phyloP scores from a whole-genome alignment of 257 asterid species.

The Gentiana macrophylla region DNA sequence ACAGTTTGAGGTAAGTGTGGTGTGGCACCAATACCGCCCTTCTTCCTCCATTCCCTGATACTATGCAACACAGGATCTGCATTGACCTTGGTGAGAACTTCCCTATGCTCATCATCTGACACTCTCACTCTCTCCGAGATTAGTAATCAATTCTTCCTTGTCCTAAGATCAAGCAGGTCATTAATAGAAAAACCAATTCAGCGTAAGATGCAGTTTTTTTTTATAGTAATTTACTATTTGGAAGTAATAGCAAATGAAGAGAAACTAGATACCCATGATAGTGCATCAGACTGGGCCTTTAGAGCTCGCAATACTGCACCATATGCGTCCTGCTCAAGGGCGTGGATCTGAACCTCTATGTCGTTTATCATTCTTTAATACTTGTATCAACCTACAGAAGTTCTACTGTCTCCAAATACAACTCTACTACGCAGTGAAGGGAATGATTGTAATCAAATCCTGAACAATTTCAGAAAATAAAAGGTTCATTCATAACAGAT shows the following conservation, averaged over 20 bases:
- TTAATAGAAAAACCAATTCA: slow-evolving; percentile 4
- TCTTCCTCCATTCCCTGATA: slow-evolving; percentile 97
- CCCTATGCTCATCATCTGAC: slow-evolving; percentile 96
- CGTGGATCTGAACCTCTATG: slow-evolving; percentile 85
- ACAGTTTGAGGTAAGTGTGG: slow-evolving; percentile 19
- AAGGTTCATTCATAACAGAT: neutral
- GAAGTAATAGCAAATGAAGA: neutral
- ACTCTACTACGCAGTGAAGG: slow-evolving; percentile 32
- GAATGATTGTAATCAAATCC: slow-evolving; percentile 53
- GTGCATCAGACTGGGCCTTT: slow-evolving; percentile 98
- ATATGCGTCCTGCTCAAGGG: slow-evolving; percentile 90
- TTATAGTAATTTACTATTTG: neutral
- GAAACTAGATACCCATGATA: slow-evolving; percentile 67
- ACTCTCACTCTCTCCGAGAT: slow-evolving; percentile 94
- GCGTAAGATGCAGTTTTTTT: neutral
- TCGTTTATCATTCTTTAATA: slow-evolving; percentile 48
- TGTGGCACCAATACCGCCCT: slow-evolving; percentile 35
- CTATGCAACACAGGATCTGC: slow-evolving; percentile 75
- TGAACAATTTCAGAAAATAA: slow-evolving; percentile 16
- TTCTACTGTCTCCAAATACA: slow-evolving; percentile 43
- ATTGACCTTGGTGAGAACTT: slow-evolving; percentile 70
- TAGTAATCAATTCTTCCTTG: slow-evolving; percentile 93
- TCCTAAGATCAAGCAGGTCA: slow-evolving; percentile 42
- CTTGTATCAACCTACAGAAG: slow-evolving; percentile 33
- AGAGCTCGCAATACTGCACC: slow-evolving; percentile 92